phyloP scores from a whole-genome alignment of 352 stramenopile genomes.

The Globisporangium middletonii region DNA sequence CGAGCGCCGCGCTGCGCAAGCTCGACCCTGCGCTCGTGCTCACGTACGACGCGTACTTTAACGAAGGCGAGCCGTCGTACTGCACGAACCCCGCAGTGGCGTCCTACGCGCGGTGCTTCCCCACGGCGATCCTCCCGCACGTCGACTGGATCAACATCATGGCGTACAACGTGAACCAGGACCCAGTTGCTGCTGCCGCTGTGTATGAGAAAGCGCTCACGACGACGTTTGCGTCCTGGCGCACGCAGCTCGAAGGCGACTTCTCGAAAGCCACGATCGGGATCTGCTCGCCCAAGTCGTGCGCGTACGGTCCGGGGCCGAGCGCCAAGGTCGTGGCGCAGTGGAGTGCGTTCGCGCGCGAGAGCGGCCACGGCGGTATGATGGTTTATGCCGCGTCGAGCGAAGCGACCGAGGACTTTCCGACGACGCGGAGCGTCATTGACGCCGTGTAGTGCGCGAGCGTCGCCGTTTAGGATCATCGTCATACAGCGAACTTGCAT shows the following conservation, averaged over 20 bases:
- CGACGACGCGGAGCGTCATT: conserved; percentile 40
- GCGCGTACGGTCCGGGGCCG: conserved; percentile 60
- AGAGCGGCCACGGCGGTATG: conserved; percentile 43
- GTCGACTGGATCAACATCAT: conserved; percentile 84
- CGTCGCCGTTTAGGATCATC: background rate
- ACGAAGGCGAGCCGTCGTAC: conserved; percentile 28
- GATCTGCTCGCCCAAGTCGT: conserved; percentile 40
- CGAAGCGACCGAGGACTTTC: conserved; percentile 44
- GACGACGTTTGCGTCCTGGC: conserved; percentile 55
- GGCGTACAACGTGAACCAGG: conserved; percentile 69
- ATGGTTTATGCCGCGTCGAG: conserved; percentile 68
- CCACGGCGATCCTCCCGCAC: conserved; percentile 33
- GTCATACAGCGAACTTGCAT: background rate
- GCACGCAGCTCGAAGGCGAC: conserved; percentile 30
- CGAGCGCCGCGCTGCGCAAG: conserved; percentile 31
- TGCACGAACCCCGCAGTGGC: conserved; percentile 20
- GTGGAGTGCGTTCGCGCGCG: conserved; percentile 41
- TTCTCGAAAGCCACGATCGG: conserved; percentile 51
- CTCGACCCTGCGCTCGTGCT: conserved; percentile 32
- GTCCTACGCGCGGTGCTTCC: conserved; percentile 60
- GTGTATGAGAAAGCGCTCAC: conserved; percentile 49
- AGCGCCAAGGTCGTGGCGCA: conserved; percentile 39
- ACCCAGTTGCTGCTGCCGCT: conserved; percentile 27
- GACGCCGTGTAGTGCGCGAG: background rate
- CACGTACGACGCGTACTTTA: conserved; percentile 72